A percentile compares a stretch with the other conserved stretches of the same genome.
These are phyloP conservation scores for Chrysochromulina parva DNA, from an alignment of 78 protist species.

Conservation along the genomic window DNA sequence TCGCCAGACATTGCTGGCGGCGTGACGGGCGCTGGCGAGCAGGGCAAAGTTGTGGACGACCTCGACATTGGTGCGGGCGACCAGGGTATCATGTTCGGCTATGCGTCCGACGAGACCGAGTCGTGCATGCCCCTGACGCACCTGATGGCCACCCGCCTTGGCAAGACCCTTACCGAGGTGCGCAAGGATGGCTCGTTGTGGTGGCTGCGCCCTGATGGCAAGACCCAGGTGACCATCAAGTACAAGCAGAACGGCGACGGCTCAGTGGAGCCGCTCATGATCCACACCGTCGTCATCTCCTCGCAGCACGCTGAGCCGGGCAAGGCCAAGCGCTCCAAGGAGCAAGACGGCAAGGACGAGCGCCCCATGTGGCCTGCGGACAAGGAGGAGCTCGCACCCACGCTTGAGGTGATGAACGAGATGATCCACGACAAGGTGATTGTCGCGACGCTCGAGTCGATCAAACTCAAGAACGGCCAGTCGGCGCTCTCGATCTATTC, in stretches of 20 bases:
- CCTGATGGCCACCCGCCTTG: conserved; percentile 87
- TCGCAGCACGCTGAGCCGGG: conserved; percentile 97
- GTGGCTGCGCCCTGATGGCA: conserved; percentile 98
- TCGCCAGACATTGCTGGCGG: conserved; percentile 98
- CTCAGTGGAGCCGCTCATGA: conserved; percentile 84
- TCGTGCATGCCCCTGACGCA: conserved; percentile 91
- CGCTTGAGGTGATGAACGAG: conserved; percentile 71
- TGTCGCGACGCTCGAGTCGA: conserved; percentile 69
- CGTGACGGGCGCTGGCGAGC: conserved; percentile 74
- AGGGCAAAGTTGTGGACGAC: conserved; percentile 53
- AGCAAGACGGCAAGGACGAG: background rate
- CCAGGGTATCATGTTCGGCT: conserved; percentile 99
- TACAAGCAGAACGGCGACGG: conserved; percentile 61
- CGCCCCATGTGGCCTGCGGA: background rate
- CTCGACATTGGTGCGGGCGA: conserved; percentile 99
- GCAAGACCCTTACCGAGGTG: conserved; percentile 81
- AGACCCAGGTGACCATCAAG: conserved; percentile 94
- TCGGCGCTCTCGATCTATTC: conserved; percentile 91
- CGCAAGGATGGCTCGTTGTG: conserved; percentile 88
- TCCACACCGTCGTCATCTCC: conserved; percentile 97
- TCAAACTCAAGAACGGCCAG: conserved; percentile 86
- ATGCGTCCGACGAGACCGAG: conserved; percentile 98
- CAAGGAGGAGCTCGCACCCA: background rate
- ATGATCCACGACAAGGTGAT: conserved; percentile 50
- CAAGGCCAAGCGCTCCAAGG: conserved; percentile 38